Conservation (phyloP, 2,329 filamentous ascomycete genomes). For the Ophiostoma piceae region DNA sequence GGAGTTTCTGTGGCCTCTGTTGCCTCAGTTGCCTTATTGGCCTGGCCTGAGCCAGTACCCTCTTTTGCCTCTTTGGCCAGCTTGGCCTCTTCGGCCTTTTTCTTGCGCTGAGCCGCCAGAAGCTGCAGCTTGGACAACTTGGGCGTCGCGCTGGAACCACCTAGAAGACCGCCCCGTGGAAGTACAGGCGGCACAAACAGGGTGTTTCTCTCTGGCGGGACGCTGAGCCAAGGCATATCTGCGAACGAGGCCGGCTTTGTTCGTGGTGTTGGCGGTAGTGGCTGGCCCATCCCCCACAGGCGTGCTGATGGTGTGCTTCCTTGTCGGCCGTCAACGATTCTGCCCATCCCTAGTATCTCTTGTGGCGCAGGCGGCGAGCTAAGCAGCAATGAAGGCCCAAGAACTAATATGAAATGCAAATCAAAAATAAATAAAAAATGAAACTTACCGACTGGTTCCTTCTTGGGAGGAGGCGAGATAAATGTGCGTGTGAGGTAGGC, state of each 20-base stretch:
- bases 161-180: conserved; percentile 65
- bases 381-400: background rate
- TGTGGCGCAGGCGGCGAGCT: background rate
- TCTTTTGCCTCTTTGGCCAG: conserved; percentile 30
- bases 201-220: conserved; percentile 61
- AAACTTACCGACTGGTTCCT: conserved; percentile 26
- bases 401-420: background rate
- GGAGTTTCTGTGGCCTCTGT: background rate
- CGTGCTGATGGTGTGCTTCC: conserved; percentile 8
- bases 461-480: conserved; percentile 39
- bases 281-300: conserved; percentile 17
- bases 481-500: conserved; percentile 68
- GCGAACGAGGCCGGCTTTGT: conserved; percentile 56
- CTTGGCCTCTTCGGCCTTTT: conserved; percentile 64
- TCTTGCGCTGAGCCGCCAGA: conserved; percentile 77
- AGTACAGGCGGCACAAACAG: conserved; percentile 54
- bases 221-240: conserved; percentile 78
- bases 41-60: too few relatives aligned
- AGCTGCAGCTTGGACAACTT: conserved; percentile 89
- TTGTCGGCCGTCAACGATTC: conserved; percentile 24
- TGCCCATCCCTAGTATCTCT: conserved; percentile 2
- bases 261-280: conserved; percentile 3
- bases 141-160: conserved; percentile 60
- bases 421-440: background rate
- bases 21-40: background rate